Conservation (phyloP, 768 basidiomycete genomes). For the Kwoniella dejecticola region DNA sequence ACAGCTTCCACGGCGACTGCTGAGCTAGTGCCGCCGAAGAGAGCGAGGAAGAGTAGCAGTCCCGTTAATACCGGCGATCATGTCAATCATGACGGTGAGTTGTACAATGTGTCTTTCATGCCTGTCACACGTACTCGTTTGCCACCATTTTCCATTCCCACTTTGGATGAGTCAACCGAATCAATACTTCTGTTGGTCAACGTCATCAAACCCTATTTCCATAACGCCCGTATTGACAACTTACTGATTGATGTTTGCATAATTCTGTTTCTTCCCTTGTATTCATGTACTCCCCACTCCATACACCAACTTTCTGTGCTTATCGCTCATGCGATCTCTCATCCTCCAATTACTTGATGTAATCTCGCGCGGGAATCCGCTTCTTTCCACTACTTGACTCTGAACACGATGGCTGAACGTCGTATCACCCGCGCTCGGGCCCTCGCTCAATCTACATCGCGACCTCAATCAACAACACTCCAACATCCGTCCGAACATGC, state of each 20-base stretch:
- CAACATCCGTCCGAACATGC: not conserved
- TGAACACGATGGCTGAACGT: not conserved
- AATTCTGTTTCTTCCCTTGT: too few relatives aligned
- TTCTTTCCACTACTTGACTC: not conserved
- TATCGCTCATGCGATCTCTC: too few relatives aligned
- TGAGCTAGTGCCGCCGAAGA: slow-evolving; percentile 4
- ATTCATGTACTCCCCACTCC: too few relatives aligned
- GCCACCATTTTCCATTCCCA: not conserved
- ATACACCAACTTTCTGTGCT: too few relatives aligned
- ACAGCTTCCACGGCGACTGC: slow-evolving; percentile 6
- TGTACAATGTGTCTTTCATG: too few relatives aligned
- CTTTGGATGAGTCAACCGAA: not conserved
- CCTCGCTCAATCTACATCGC: not conserved
- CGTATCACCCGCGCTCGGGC: slow-evolving; percentile 4
- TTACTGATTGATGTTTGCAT: too few relatives aligned
- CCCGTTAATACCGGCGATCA: not conserved
- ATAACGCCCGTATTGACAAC: too few relatives aligned
- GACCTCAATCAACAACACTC: not conserved
- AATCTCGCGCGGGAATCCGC: too few relatives aligned
- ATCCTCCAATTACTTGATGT: too few relatives aligned
- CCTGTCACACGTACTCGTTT: not conserved
- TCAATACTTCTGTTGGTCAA: too few relatives aligned
- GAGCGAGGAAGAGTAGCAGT: not conserved
- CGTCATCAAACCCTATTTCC: not conserved
- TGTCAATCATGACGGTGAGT: slow-evolving; percentile 6